Percentiles rank a stretch among this genome's conserved stretches.
Evolutionary conservation across 2,329 filamentous ascomycete species (phyloP).

Genomic region (Lachnellula cervina): DNA sequence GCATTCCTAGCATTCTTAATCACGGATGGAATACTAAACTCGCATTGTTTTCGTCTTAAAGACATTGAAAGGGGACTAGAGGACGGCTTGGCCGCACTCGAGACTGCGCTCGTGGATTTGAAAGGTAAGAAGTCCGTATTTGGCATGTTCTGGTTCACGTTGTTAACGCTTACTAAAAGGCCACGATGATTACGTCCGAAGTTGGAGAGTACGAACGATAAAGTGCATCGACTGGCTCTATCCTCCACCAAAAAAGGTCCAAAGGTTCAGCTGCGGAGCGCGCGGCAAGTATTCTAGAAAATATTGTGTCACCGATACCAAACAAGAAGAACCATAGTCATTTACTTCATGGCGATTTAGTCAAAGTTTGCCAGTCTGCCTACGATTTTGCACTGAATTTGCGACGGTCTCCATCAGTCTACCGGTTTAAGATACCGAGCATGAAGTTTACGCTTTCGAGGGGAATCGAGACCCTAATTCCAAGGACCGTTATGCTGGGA

Average conservation of each 20-base stretch:
- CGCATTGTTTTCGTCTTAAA: not conserved
- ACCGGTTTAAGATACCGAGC: not conserved
- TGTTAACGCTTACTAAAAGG: not conserved
- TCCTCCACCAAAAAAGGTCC: not conserved
- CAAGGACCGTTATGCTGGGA: too few relatives aligned
- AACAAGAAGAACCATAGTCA: not conserved
- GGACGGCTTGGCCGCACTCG: not conserved
- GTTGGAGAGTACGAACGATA: not conserved
- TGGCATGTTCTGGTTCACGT: not conserved
- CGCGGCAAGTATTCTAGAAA: not conserved
- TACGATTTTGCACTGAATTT: not conserved
- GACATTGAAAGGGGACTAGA: not conserved
- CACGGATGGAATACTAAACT: not conserved
- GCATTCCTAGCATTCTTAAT: not conserved
- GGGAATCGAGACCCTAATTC: too few relatives aligned
- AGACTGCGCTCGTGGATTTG: not conserved
- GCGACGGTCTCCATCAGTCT: not conserved
- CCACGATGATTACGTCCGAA: not conserved
- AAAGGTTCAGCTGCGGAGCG: not conserved
- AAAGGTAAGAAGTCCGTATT: not conserved
- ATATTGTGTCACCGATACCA: not conserved
- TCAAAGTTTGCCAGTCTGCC: not conserved
- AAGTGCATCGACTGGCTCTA: not conserved
- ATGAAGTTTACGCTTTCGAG: not conserved
- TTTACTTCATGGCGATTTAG: not conserved